phyloP scores from a whole-genome alignment of 768 basidiomycete genomes.

The Steccherinum ochraceum region DNA sequence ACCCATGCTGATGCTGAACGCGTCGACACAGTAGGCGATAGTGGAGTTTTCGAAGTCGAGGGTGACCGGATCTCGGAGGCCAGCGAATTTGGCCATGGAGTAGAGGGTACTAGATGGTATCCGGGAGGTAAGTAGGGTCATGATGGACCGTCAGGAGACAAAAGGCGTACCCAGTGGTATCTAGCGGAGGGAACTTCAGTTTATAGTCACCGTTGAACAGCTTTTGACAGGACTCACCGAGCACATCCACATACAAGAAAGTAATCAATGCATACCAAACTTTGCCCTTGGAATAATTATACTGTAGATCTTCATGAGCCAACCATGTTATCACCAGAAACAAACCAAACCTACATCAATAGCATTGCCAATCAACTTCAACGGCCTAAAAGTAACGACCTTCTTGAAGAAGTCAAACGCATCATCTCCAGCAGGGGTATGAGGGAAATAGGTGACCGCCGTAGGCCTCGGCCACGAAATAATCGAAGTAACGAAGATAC shows the following conservation, averaged over 20 bases:
- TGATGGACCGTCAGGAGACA: neutral
- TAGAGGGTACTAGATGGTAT: conserved; percentile 58
- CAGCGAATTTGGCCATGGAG: conserved; percentile 88
- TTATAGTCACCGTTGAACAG: no score
- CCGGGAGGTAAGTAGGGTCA: neutral
- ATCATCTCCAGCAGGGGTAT: conserved; percentile 59
- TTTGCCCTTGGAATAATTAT: conserved; percentile 46
- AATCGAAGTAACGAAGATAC: conserved; percentile 79
- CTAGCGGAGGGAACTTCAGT: no score
- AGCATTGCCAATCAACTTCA: conserved; percentile 57
- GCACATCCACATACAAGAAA: conserved; percentile 85
- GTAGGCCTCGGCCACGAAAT: conserved; percentile 88
- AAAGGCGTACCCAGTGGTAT: conserved; percentile 39
- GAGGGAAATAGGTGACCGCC: conserved; percentile 74
- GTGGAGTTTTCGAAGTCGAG: conserved; percentile 84
- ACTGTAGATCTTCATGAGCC: conserved; percentile 7
- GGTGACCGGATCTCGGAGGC: conserved; percentile 78
- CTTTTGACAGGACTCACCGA: conserved; percentile 48
- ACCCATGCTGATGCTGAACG: conserved; percentile 76
- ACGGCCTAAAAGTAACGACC: conserved; percentile 67
- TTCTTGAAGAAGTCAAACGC: conserved; percentile 83
- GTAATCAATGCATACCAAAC: conserved; percentile 88
- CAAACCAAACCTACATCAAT: conserved; percentile 45
- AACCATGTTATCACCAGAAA: neutral
- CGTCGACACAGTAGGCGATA: conserved; percentile 78